Percentiles rank a stretch among this genome's conserved stretches.
These are phyloP conservation scores for Pythium sukuiense DNA, from an alignment of 352 stramenopile genomes.

Conservation along the genomic window DNA sequence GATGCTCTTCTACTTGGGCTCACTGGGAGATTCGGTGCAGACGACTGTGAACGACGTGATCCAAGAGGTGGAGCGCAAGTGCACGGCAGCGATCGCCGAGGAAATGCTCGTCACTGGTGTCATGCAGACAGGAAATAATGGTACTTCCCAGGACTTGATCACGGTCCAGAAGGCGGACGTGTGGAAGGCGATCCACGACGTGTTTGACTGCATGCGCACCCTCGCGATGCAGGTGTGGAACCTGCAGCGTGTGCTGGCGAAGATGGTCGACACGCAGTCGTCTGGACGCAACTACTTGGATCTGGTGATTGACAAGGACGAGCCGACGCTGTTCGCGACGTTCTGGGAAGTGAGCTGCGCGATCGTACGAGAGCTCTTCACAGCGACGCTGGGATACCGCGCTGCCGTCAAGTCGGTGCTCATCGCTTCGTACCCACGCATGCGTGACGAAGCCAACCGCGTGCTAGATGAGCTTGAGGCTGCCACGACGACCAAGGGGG, in stretches of 20 bases:
- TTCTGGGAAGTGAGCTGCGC: slow-evolving; percentile 87
- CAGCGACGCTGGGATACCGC: slow-evolving; percentile 56
- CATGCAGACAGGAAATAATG: slow-evolving; percentile 6
- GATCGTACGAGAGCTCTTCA: slow-evolving; percentile 73
- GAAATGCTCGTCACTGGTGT: slow-evolving; percentile 51
- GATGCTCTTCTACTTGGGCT: slow-evolving; percentile 77
- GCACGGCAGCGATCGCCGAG: slow-evolving; percentile 54
- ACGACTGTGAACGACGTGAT: slow-evolving; percentile 81
- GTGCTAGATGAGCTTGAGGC: slow-evolving; percentile 62
- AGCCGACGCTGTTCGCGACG: slow-evolving; percentile 78
- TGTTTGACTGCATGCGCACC: slow-evolving; percentile 67
- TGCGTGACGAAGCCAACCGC: slow-evolving; percentile 69
- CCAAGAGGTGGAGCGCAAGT: slow-evolving; percentile 76
- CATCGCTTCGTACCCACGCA: slow-evolving; percentile 76
- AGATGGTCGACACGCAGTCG: slow-evolving; percentile 55
- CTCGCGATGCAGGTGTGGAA: slow-evolving; percentile 86
- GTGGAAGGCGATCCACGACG: slow-evolving; percentile 79
- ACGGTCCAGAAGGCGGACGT: slow-evolving; percentile 64
- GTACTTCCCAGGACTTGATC: slow-evolving; percentile 25
- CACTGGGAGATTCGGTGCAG: slow-evolving; percentile 63
- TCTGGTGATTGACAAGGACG: slow-evolving; percentile 67
- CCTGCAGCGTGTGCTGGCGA: slow-evolving; percentile 81
- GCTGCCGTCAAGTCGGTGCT: slow-evolving; percentile 64
- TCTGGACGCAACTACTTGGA: slow-evolving; percentile 61
- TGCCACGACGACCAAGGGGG: slow-evolving; percentile 41